phyloP scores from a whole-genome alignment of 2,329 filamentous ascomycete genomes.

The Aspergillus calidoustus region DNA sequence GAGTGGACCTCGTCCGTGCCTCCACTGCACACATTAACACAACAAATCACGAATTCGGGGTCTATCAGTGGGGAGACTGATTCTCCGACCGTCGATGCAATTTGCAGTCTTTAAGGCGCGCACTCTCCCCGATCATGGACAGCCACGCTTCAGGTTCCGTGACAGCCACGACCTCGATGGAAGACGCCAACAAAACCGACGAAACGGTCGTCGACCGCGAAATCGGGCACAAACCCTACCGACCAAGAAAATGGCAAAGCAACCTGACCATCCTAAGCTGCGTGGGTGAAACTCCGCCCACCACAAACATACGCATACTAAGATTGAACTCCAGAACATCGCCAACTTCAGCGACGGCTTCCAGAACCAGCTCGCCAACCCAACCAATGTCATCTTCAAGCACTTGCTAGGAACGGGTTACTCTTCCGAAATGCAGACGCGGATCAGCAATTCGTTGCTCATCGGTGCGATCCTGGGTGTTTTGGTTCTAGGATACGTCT shows the following conservation, averaged over 20 bases:
- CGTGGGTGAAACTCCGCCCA: slow-evolving; percentile 20
- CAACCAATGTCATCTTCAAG: slow-evolving; percentile 40
- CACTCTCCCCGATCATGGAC: neutral
- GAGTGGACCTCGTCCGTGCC: neutral
- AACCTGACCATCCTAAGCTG: slow-evolving; percentile 37
- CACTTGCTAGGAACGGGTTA: slow-evolving; percentile 31
- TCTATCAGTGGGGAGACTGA: neutral
- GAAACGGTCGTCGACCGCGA: slow-evolving; percentile 7
- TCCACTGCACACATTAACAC: neutral
- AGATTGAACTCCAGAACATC: slow-evolving; percentile 26
- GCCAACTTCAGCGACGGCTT: slow-evolving; percentile 41
- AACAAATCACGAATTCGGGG: neutral
- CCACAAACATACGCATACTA: neutral
- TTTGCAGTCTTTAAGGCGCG: neutral
- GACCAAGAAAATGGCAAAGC: slow-evolving; percentile 32
- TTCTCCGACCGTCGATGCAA: neutral
- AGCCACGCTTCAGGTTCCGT: neutral
- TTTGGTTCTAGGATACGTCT: slow-evolving; percentile 33
- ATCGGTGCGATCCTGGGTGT: slow-evolving; percentile 37
- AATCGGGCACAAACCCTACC: slow-evolving; percentile 19
- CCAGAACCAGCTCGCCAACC: slow-evolving; percentile 37
- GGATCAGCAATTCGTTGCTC: slow-evolving; percentile 36
- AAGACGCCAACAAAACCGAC: neutral
- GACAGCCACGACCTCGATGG: neutral
- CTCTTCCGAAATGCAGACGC: slow-evolving; percentile 35